Evolutionary conservation across 768 basidiomycete genomes (phyloP), one percentile per base, ranked within the genome.

Genomic region (Roridomyces roridus): DNA sequence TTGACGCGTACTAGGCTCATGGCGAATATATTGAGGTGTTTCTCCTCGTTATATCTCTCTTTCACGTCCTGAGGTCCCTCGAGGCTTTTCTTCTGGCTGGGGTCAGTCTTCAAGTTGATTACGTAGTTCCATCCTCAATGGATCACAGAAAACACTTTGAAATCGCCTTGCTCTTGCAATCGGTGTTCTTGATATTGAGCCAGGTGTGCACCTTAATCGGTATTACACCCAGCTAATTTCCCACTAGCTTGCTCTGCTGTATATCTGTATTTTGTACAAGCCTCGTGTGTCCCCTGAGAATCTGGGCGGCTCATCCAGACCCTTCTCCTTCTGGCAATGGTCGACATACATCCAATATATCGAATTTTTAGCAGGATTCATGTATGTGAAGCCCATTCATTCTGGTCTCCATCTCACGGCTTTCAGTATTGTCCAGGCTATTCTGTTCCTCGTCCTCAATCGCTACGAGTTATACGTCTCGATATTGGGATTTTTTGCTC

Each of bases 61-160:
- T n/a, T n/a, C n/a, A n/a, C n/a, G n/a, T n/a, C n/a, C n/a, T n/a
- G n/a, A n/a, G n/a, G n/a, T n/a, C n/a, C n/a, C n/a, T 88, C 89
- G 23, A 81, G 92, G 66, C 94, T 92, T 71, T 94, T 93, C 78
- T 94, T 94, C 74, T 94, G 92, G 92, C 74, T 94, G 31, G 92
- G 92, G 79, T 81, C 60, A 25, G 73, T 60, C 43, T 36, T n/a
- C 11, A 10, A 25, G 12, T 4, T 18, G 37, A 12, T 6, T 39
- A 24, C 34, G 15, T 23, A 50, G 9, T 37, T 26, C 10, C 34
- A 24, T 15, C 21, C 34, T 60, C 17, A 60, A 55, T 53, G 34
- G 53, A 21, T n/a, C 18, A 9, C 60, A 84, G 81, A 51, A 77
- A 87, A 35, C 89, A 67, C 48, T 94, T 92, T 70, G 92, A 94